These are phyloP conservation scores for Diaporthe vaccinii DNA, from an alignment of 2,329 filamentous ascomycete genomes.

Conservation along the genomic window DNA sequence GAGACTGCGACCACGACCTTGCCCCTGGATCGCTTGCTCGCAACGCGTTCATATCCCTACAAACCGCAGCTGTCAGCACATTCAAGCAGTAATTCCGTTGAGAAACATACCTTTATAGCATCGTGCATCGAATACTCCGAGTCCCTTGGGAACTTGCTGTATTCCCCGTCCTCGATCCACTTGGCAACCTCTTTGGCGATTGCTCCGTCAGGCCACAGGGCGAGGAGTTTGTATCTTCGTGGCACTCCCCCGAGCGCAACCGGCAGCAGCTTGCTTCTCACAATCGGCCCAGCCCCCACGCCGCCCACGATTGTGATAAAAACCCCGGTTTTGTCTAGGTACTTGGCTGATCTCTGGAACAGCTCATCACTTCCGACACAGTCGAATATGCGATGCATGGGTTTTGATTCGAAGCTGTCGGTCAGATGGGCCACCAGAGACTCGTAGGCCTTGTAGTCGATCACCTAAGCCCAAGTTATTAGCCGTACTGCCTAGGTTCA, in stretches of 20 bases:
- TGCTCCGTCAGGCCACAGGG: slow-evolving; percentile 46
- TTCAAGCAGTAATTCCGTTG: background rate
- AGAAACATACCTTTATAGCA: slow-evolving; percentile 45
- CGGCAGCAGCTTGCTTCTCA: slow-evolving; percentile 51
- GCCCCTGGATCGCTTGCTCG: slow-evolving; percentile 49
- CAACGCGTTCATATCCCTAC: slow-evolving; percentile 50
- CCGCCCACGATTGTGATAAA: slow-evolving; percentile 55
- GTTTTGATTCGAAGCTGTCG: slow-evolving; percentile 30
- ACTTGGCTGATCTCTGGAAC: slow-evolving; percentile 55
- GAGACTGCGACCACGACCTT: slow-evolving; percentile 51
- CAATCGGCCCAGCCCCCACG: slow-evolving; percentile 47
- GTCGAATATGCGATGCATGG: slow-evolving; percentile 63
- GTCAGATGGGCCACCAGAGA: slow-evolving; percentile 53
- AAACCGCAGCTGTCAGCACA: background rate
- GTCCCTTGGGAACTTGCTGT: slow-evolving; percentile 49
- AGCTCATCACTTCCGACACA: slow-evolving; percentile 62
- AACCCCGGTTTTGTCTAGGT: slow-evolving; percentile 53
- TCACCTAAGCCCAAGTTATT: slow-evolving; percentile 47
- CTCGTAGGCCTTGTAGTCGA: slow-evolving; percentile 57
- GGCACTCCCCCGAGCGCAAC: slow-evolving; percentile 50
- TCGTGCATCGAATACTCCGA: slow-evolving; percentile 50
- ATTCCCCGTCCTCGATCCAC: slow-evolving; percentile 47
- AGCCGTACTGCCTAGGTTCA: background rate
- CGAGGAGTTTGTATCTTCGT: slow-evolving; percentile 49
- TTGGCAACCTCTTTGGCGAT: slow-evolving; percentile 46